Conservation (phyloP, 2,329 filamentous ascomycete genomes). For the Xylaria sp. region DNA sequence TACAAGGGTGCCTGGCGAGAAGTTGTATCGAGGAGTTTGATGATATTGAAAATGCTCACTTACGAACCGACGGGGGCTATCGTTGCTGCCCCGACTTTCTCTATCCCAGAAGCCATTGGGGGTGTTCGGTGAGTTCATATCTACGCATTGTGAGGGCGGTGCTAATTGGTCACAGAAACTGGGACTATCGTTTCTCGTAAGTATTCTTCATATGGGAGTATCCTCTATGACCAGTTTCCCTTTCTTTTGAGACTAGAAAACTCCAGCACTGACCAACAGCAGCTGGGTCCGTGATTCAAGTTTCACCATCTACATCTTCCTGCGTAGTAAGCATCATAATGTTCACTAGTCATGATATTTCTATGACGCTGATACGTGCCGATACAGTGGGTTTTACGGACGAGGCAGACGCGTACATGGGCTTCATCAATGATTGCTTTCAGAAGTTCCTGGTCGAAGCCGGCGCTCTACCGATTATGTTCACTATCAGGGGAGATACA, state of each 20-base stretch:
- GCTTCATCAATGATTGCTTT: conserved; percentile 79
- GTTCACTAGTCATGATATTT: background rate
- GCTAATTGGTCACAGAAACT: conserved; percentile 59
- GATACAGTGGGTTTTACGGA: conserved; percentile 72
- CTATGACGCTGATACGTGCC: background rate
- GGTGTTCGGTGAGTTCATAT: conserved; percentile 60
- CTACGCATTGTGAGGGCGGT: background rate
- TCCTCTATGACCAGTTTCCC: background rate
- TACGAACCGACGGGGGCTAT: conserved; percentile 84
- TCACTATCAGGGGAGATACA: conserved; percentile 79
- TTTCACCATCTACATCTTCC: conserved; percentile 81
- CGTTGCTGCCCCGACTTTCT: conserved; percentile 80
- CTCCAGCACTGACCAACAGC: background rate
- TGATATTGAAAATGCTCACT: conserved; percentile 80
- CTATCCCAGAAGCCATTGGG: conserved; percentile 78
- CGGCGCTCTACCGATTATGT: conserved; percentile 81
- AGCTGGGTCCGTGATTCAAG: conserved; percentile 79
- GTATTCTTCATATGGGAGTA: background rate
- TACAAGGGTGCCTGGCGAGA: conserved; percentile 80
- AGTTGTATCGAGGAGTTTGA: conserved; percentile 75
- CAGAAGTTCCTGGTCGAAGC: conserved; percentile 68
- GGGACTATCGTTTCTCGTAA: conserved; percentile 77
- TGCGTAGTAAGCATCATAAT: conserved; percentile 59
- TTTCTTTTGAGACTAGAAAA: background rate
- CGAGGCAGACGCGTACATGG: conserved; percentile 82